phyloP scores from a whole-genome alignment of 495 filamentous ascomycete genomes.

The Polyplosphaeria fusca region DNA sequence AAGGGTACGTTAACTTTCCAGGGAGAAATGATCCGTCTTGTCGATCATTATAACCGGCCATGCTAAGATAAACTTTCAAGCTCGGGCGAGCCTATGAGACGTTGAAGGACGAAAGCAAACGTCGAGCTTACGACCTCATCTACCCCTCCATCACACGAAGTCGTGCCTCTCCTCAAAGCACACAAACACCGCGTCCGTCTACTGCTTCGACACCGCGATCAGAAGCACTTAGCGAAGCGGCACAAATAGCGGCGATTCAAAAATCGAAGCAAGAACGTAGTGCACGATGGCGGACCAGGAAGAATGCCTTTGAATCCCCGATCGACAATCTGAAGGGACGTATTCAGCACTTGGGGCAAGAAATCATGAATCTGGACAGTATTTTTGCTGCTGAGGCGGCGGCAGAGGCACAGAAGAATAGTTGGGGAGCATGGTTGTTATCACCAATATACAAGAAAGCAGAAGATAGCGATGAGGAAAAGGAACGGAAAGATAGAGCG shows the following conservation, averaged over 20 bases:
- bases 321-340: slow-evolving; percentile 23
- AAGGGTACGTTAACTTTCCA: slow-evolving; percentile 33
- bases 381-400: slow-evolving; percentile 25
- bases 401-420: slow-evolving; percentile 35
- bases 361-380: slow-evolving; percentile 31
- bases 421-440: slow-evolving; percentile 38
- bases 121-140: slow-evolving; percentile 39
- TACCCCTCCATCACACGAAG: slow-evolving; percentile 35
- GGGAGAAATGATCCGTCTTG: not conserved
- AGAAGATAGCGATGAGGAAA: slow-evolving; percentile 34
- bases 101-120: slow-evolving; percentile 38
- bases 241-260: slow-evolving; percentile 34
- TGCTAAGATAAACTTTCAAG: slow-evolving; percentile 25
- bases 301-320: slow-evolving; percentile 30
- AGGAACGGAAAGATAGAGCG: slow-evolving; percentile 34
- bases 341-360: slow-evolving; percentile 31
- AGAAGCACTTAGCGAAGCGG: slow-evolving; percentile 33
- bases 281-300: slow-evolving; percentile 33
- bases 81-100: slow-evolving; percentile 40
- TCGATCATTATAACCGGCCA: not conserved
- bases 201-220: slow-evolving; percentile 22
- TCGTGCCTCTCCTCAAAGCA: slow-evolving; percentile 20
- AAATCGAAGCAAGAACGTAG: slow-evolving; percentile 37
- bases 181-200: slow-evolving; percentile 33
- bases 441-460: slow-evolving; percentile 28